phyloP scores from a whole-genome alignment of 805 yeast species.

The Schizosaccharomyces japonicus region DNA sequence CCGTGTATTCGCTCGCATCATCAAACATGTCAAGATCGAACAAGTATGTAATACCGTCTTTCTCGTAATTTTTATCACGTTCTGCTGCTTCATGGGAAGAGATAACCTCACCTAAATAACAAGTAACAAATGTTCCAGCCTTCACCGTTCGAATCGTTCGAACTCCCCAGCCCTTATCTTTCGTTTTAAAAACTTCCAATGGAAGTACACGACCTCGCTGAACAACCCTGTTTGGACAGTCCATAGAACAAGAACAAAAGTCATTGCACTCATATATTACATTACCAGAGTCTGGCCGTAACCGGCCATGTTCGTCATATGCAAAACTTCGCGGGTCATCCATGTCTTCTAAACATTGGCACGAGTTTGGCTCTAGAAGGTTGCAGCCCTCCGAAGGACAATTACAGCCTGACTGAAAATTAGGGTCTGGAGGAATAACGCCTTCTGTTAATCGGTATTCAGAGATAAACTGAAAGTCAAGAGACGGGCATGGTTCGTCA shows the following conservation, averaged over 20 bases:
- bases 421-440: not conserved
- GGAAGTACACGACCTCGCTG: constrained; percentile 8
- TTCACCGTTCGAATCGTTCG: constrained; percentile 7
- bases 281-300: not conserved
- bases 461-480: constrained; percentile 1
- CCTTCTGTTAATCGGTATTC: not conserved
- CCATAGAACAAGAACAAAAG: constrained; percentile 6
- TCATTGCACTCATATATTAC: constrained; percentile 8
- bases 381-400: constrained; percentile 2
- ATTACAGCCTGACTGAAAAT: not conserved
- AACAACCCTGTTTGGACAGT: constrained; percentile 8
- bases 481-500: constrained; percentile 5
- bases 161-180: constrained; percentile 10
- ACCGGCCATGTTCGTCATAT: constrained; percentile 3
- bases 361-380: not conserved
- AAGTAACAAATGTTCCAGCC: constrained; percentile 8
- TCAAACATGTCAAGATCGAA: constrained; percentile 7
- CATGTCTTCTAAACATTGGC: constrained; percentile 3
- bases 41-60: constrained; percentile 4
- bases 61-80: constrained; percentile 6
- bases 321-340: constrained; percentile 3
- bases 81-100: constrained; percentile 8
- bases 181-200: constrained; percentile 8
- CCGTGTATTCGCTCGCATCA: constrained; percentile 6
- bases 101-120: constrained; percentile 9